phyloP scores from a whole-genome alignment of 305 asterid genomes.

The Ajuga reptans region DNA sequence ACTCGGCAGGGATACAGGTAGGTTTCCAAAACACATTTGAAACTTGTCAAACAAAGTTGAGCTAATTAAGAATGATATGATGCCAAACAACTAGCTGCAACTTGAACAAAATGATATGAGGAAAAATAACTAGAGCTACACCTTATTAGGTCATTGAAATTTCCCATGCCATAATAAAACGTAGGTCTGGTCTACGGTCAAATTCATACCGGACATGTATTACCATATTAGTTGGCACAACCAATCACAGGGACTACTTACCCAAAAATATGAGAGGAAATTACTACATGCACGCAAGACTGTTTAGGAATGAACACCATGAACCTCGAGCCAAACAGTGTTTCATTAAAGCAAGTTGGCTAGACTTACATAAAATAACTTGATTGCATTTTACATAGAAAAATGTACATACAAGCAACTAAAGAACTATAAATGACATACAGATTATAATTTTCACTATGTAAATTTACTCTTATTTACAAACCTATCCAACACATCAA shows the following conservation, averaged over 20 bases:
- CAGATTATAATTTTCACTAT: neutral
- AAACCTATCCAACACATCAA: neutral
- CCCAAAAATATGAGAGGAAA: neutral
- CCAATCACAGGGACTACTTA: neutral
- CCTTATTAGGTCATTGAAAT: neutral
- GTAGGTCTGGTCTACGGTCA: neutral
- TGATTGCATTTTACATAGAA: neutral
- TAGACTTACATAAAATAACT: neutral
- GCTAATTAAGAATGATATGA: conserved; percentile 10
- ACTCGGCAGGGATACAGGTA: no score
- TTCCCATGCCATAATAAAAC: neutral
- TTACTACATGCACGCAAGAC: neutral
- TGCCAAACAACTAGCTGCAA: neutral
- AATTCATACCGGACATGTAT: neutral
- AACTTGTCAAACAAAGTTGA: conserved; percentile 5
- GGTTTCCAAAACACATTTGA: neutral
- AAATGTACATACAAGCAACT: neutral
- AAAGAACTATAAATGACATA: neutral
- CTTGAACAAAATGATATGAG: neutral
- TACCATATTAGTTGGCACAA: neutral
- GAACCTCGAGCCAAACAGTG: neutral
- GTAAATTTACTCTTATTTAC: neutral
- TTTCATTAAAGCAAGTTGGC: neutral
- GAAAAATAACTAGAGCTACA: neutral
- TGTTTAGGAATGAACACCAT: neutral